Evolutionary conservation across 106 monocot genomes (phyloP).

Genomic region (Apostasia ramifera): DNA sequence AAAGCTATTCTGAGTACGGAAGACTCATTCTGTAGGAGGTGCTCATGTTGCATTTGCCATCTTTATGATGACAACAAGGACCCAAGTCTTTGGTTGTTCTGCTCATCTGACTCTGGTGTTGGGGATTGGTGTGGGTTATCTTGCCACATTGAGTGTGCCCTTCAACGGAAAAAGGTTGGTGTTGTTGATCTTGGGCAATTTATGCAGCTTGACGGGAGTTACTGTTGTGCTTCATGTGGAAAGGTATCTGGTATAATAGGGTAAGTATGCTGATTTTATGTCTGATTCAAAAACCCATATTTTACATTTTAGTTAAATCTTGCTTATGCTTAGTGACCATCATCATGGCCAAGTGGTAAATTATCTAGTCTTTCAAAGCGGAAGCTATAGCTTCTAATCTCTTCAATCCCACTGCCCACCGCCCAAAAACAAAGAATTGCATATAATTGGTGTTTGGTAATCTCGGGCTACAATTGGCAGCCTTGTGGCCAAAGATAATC

Average conservation of each 20-base stretch:
- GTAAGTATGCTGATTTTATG: background rate
- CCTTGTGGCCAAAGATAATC: no score
- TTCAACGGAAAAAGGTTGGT: conserved; percentile 53
- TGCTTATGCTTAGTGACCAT: no score
- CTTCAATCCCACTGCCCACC: no score
- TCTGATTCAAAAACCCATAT: no score
- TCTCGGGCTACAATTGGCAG: no score
- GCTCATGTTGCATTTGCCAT: conserved; percentile 72
- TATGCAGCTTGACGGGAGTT: conserved; percentile 55
- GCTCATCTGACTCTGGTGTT: conserved; percentile 39
- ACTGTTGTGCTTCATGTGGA: conserved; percentile 58
- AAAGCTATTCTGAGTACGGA: conserved; percentile 33
- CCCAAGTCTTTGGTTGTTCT: conserved; percentile 82
- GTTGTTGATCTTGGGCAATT: conserved; percentile 22
- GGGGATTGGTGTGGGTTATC: conserved; percentile 64
- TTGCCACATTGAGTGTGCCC: conserved; percentile 78
- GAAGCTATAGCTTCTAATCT: no score
- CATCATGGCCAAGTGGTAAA: no score
- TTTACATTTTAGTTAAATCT: no score
- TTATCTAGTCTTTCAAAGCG: no score
- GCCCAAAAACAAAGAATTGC: no score
- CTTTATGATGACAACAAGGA: conserved; percentile 88
- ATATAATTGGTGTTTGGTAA: no score
- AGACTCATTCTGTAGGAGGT: conserved; percentile 63
- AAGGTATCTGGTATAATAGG: conserved; percentile 25